Percentiles rank a stretch among this genome's conserved stretches.
Conservation (phyloP, 176 grass and related monocot genomes). For the Cymbopogon citratus region DNA sequence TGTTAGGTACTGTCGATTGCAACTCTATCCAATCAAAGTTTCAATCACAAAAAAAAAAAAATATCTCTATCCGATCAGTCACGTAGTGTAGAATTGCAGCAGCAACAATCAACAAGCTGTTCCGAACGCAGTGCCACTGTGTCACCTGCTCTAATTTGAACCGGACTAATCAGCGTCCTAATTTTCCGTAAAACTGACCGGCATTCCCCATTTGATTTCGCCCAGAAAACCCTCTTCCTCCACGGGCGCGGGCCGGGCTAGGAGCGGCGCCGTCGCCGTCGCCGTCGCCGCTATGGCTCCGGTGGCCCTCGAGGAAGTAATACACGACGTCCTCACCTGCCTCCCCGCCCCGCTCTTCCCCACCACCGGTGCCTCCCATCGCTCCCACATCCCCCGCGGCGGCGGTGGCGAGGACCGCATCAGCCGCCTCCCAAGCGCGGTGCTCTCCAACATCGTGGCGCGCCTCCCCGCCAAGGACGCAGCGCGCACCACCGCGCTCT, state of each 20-base stretch:
- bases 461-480: conserved; percentile 35
- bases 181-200: no score
- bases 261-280: not conserved
- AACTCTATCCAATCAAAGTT: no score
- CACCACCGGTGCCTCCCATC: not conserved
- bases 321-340: not conserved
- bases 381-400: not conserved
- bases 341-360: not conserved
- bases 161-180: no score
- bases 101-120: no score
- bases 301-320: not conserved
- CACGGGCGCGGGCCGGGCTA: not conserved
- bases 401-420: conserved; percentile 19
- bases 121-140: no score
- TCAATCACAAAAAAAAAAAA: no score
- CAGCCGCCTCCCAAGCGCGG: conserved; percentile 17
- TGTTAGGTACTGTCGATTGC: no score
- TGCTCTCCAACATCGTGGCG: conserved; percentile 26
- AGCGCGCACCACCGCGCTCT: conserved; percentile 26
- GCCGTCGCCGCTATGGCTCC: not conserved
- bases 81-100: no score
- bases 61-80: no score
- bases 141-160: no score
- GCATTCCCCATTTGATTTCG: no score
- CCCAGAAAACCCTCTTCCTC: not conserved